phyloP scores from a whole-genome alignment of 371 early-diverging fungal genomes.

The Saksenaea vasiformis region DNA sequence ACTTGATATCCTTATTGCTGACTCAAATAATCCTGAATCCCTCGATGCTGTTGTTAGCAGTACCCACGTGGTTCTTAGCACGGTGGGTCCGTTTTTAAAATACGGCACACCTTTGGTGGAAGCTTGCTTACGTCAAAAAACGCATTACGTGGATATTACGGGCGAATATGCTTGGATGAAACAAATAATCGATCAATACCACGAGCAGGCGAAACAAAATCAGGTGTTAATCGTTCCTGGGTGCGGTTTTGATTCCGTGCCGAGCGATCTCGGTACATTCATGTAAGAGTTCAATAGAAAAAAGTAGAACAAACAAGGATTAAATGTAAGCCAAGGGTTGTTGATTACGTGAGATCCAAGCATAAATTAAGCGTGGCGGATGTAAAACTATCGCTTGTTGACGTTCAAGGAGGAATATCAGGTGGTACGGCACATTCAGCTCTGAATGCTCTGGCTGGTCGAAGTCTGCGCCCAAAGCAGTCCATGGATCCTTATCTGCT shows the following conservation, averaged over 20 bases:
- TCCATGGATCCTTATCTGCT: constrained; percentile 47
- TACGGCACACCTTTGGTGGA: constrained; percentile 77
- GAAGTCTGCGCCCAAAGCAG: constrained; percentile 2
- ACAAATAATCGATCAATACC: constrained; percentile 66
- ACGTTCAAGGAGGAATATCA: constrained; percentile 51
- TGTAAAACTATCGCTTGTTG: constrained; percentile 61
- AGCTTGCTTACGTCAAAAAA: constrained; percentile 76
- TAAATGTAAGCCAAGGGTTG: too few species aligned
- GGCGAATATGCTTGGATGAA: constrained; percentile 81
- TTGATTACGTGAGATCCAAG: constrained; percentile 51
- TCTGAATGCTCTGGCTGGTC: constrained; percentile 28
- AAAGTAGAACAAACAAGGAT: too few species aligned
- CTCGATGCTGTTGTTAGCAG: constrained; percentile 61
- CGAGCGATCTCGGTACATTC: constrained; percentile 74
- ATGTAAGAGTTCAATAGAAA: constrained; percentile 33
- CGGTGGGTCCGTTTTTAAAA: constrained; percentile 69
- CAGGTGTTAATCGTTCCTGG: constrained; percentile 76
- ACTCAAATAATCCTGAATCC: constrained; percentile 51
- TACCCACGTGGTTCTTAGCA: constrained; percentile 81
- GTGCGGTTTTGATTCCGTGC: constrained; percentile 94
- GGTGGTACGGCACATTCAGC: constrained; percentile 65
- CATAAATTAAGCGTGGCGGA: constrained; percentile 48
- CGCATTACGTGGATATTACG: constrained; percentile 93
- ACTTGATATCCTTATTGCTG: constrained; percentile 64
- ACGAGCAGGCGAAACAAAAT: constrained; percentile 66